phyloP scores from a whole-genome alignment of 140 eudicot species.

The Flaveria floridana region DNA sequence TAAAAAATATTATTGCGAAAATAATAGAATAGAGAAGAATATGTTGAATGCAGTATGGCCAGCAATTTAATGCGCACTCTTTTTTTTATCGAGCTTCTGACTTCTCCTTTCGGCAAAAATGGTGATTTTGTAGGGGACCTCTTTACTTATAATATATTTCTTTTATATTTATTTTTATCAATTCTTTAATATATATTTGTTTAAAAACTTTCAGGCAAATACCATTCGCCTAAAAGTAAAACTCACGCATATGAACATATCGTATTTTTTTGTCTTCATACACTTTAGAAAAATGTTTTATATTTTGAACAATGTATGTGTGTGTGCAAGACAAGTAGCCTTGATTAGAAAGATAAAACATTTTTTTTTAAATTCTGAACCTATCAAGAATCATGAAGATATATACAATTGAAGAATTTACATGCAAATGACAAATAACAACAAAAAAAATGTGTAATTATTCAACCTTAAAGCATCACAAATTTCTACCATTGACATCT shows the following conservation, averaged over 20 bases:
- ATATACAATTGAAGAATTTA: too few species aligned
- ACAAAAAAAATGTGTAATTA: neutral
- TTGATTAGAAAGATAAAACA: neutral
- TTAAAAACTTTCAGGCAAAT: too few species aligned
- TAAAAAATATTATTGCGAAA: neutral
- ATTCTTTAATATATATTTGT: neutral
- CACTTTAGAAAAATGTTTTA: too few species aligned
- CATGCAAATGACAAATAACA: neutral
- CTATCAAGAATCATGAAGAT: neutral
- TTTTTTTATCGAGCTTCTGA: conserved; percentile 2
- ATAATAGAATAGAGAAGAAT: neutral
- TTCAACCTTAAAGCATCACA: neutral
- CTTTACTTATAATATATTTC: conserved; percentile 1
- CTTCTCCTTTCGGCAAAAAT: conserved; percentile 5
- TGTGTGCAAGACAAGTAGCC: neutral
- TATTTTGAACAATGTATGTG: too few species aligned
- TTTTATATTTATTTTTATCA: conserved; percentile 3
- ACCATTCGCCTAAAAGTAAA: too few species aligned
- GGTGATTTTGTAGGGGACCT: conserved; percentile 17
- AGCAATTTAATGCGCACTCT: neutral
- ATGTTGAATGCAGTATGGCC: conserved; percentile 20
- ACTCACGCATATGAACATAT: too few species aligned
- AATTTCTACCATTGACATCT: neutral
- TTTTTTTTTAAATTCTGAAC: neutral
- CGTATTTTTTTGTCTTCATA: too few species aligned